Conservation (phyloP, 2,329 filamentous ascomycete species). For the Nothophaeocryptopus gaeumannii region DNA sequence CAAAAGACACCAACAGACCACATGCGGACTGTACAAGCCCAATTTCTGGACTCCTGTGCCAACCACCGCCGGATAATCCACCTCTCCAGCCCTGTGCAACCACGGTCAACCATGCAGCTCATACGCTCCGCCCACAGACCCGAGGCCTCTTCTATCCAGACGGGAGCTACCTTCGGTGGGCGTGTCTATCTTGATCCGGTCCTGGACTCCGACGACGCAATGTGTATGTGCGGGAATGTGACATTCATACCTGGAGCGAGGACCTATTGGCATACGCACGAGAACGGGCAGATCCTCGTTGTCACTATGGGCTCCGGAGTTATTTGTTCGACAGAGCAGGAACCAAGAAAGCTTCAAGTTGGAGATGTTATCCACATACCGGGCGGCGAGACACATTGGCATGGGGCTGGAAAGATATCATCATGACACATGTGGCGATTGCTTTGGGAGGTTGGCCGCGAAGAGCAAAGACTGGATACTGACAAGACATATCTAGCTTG, state of each 20-base stretch:
- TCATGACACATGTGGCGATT: conserved; percentile 2
- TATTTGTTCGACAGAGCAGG: conserved; percentile 1
- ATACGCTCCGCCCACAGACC: conserved; percentile 30
- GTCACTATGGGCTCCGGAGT: neutral
- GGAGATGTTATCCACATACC: conserved; percentile 6
- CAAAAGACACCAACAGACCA: too few species aligned
- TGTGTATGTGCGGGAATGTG: neutral
- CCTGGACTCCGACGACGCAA: too few species aligned
- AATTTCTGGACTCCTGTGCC: too few species aligned
- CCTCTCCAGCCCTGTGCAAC: too few species aligned
- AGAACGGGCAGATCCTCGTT: conserved; percentile 2
- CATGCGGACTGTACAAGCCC: too few species aligned
- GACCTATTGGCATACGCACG: conserved; percentile 7
- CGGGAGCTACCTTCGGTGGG: conserved; percentile 30
- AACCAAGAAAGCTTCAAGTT: neutral
- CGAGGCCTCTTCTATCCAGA: conserved; percentile 25
- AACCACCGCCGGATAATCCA: too few species aligned
- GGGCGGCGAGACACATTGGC: conserved; percentile 6
- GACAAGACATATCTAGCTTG: neutral
- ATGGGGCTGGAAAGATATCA: conserved; percentile 2
- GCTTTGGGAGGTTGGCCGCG: conserved; percentile 4
- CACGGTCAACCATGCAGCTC: conserved; percentile 25
- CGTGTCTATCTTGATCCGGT: conserved; percentile 25
- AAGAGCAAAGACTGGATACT: neutral
- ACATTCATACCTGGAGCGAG: conserved; percentile 3